Evolutionary conservation across 2,329 filamentous ascomycete genomes (phyloP).

Genomic region (Monosporascus sp.): DNA sequence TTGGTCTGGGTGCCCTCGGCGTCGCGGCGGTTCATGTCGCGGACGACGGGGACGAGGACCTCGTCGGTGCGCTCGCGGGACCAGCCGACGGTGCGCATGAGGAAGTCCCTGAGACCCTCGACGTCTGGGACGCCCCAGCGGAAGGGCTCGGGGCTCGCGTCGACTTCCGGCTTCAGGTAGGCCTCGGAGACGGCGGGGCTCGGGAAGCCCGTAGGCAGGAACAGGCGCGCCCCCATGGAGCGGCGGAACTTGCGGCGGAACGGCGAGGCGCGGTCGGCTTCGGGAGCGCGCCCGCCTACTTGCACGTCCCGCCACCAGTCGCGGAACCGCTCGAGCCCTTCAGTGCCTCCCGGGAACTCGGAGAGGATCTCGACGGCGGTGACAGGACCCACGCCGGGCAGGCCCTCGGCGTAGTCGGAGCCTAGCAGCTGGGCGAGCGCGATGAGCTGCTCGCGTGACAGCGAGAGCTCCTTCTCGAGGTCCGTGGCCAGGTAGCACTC

Average conservation of each 20-base stretch:
- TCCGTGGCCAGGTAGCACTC: slow-evolving; percentile 88
- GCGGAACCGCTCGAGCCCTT: slow-evolving; percentile 67
- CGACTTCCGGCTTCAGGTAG: slow-evolving; percentile 83
- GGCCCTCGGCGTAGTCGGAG: slow-evolving; percentile 90
- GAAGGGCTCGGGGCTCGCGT: slow-evolving; percentile 70
- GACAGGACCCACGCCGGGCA: slow-evolving; percentile 87
- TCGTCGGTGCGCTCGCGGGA: slow-evolving; percentile 88
- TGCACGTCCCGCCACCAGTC: slow-evolving; percentile 87
- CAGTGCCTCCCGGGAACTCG: slow-evolving; percentile 65
- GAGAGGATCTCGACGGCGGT: slow-evolving; percentile 91
- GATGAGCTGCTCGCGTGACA: slow-evolving; percentile 84
- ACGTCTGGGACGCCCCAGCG: slow-evolving; percentile 96
- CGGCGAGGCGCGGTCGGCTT: slow-evolving; percentile 51
- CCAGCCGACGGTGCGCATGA: slow-evolving; percentile 94
- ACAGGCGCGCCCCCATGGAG: slow-evolving; percentile 75
- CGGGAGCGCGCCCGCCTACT: slow-evolving; percentile 56
- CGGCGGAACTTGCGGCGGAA: slow-evolving; percentile 88
- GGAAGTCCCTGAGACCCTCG: slow-evolving; percentile 73
- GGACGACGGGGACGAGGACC: slow-evolving; percentile 89
- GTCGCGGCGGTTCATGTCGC: slow-evolving; percentile 87
- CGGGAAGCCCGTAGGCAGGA: slow-evolving; percentile 77
- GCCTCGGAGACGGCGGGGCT: slow-evolving; percentile 73
- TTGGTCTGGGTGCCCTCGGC: slow-evolving; percentile 92
- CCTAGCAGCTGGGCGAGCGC: slow-evolving; percentile 86
- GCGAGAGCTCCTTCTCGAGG: slow-evolving; percentile 81